These are phyloP conservation scores for Aspergillus mulundensis DNA, from an alignment of 495 filamentous ascomycete genomes.

Conservation along the genomic window DNA sequence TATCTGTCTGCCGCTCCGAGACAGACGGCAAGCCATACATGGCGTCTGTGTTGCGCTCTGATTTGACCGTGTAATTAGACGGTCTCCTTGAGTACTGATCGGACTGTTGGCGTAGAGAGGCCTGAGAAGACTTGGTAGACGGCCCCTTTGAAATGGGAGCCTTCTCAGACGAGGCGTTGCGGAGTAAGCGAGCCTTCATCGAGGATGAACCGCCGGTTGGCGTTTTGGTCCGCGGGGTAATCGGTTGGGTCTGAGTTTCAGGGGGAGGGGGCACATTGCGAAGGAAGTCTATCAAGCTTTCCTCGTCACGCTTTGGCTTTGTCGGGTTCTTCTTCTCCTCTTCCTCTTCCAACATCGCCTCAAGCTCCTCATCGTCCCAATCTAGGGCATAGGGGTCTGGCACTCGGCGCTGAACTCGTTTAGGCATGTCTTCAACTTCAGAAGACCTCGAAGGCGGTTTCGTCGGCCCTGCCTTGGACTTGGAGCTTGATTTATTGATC, in stretches of 20 bases:
- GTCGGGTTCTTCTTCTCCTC: slow-evolving; percentile 10
- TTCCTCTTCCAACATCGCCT: slow-evolving; percentile 50
- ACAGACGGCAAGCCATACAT: slow-evolving; percentile 19
- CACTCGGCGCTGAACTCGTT: slow-evolving; percentile 68
- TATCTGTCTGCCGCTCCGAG: slow-evolving; percentile 43
- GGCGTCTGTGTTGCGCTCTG: slow-evolving; percentile 33
- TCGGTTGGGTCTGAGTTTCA: slow-evolving; percentile 42
- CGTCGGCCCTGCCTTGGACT: slow-evolving; percentile 14
- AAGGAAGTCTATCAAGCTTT: slow-evolving; percentile 85
- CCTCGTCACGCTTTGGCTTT: slow-evolving; percentile 50
- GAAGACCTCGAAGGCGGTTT: slow-evolving; percentile 10
- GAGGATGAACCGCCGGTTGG: slow-evolving; percentile 50
- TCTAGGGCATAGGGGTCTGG: slow-evolving; percentile 93
- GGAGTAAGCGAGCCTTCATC: slow-evolving; percentile 61
- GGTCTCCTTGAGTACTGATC: slow-evolving; percentile 20
- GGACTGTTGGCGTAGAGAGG: slow-evolving; percentile 32
- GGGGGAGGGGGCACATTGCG: slow-evolving; percentile 73
- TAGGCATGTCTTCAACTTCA: slow-evolving; percentile 23
- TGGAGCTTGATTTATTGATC: slow-evolving; percentile 30
- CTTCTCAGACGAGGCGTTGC: slow-evolving; percentile 29
- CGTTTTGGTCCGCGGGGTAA: slow-evolving; percentile 42
- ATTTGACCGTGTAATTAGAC: slow-evolving; percentile 39
- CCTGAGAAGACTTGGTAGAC: slow-evolving; percentile 27
- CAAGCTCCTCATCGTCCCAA: slow-evolving; percentile 68
- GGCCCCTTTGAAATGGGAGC: slow-evolving; percentile 4